Conservation (phyloP, 257 asterid species). For the Penstemon newberryi region DNA sequence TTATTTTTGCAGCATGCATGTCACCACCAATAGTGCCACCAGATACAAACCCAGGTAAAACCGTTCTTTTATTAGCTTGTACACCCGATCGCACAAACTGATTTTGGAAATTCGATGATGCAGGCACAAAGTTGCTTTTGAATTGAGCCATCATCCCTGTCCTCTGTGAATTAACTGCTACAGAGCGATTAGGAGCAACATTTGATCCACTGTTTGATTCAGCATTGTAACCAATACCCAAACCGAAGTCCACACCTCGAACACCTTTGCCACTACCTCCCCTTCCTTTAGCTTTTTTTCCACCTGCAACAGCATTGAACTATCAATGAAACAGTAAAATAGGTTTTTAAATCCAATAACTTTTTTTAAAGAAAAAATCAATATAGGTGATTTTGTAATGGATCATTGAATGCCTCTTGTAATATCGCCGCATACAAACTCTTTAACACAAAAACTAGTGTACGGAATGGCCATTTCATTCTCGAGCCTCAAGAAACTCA, state of each 20-base stretch:
- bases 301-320: conserved; percentile 56
- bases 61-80: conserved; percentile 53
- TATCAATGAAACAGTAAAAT: conserved; percentile 3
- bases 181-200: conserved; percentile 59
- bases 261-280: conserved; percentile 82
- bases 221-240: conserved; percentile 84
- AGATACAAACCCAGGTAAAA: conserved; percentile 77
- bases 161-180: conserved; percentile 66
- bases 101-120: conserved; percentile 76
- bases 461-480: conserved; percentile 11
- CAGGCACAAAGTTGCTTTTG: conserved; percentile 79
- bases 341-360: conserved; percentile 25
- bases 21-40: conserved; percentile 98
- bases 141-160: conserved; percentile 83
- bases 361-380: background rate
- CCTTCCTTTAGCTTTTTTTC: conserved; percentile 88
- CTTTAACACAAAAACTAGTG: background rate
- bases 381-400: background rate
- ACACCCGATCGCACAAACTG: conserved; percentile 46
- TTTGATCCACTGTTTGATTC: conserved; percentile 53
- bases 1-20: conserved; percentile 40
- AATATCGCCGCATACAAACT: background rate
- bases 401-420: background rate
- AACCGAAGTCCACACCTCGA: conserved; percentile 91
- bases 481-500: conserved; percentile 13